phyloP scores from a whole-genome alignment of 1,139 yeast genomes.

The Geotrichum reessii region DNA sequence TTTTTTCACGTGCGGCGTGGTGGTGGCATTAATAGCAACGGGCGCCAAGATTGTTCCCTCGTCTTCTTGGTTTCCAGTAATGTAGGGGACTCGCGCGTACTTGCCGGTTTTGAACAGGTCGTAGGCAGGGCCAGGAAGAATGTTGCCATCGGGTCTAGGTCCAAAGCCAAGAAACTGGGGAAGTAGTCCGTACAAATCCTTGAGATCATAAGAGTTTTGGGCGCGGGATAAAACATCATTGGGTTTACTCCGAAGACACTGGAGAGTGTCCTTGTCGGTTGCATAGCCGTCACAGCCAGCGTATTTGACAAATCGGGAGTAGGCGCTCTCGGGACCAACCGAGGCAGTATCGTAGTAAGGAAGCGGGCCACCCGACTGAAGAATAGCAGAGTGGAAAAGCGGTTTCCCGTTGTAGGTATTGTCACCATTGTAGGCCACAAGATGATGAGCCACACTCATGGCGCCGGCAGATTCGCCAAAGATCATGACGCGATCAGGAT shows the following conservation, averaged over 20 bases:
- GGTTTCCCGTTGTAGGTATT: conserved; percentile 18
- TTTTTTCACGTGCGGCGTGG: not conserved
- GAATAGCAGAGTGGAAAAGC: conserved; percentile 29
- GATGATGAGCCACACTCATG: conserved; percentile 28
- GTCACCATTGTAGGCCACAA: conserved; percentile 23
- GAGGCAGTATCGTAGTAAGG: conserved; percentile 17
- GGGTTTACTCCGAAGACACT: conserved; percentile 22
- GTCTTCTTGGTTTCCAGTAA: conserved; percentile 21
- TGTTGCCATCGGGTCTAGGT: conserved; percentile 24
- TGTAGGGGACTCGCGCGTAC: conserved; percentile 20
- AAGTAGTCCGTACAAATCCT: conserved; percentile 3
- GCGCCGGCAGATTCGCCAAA: conserved; percentile 38
- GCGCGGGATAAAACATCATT: conserved; percentile 16
- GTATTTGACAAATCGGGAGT: conserved; percentile 18
- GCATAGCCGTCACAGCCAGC: conserved; percentile 21
- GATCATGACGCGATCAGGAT: conserved; percentile 30
- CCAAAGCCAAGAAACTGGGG: conserved; percentile 19
- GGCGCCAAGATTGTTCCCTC: conserved; percentile 21
- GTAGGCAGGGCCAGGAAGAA: conserved; percentile 18
- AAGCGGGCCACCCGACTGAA: conserved; percentile 26
- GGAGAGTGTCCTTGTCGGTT: conserved; percentile 16
- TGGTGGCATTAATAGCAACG: not conserved
- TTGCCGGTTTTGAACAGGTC: conserved; percentile 17
- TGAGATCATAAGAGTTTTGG: conserved; percentile 13
- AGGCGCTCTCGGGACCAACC: conserved; percentile 20